Percentiles rank a stretch among this genome's conserved stretches.
Conservation (phyloP, 768 basidiomycete genomes). For the Guyanaporus albipodus region DNA sequence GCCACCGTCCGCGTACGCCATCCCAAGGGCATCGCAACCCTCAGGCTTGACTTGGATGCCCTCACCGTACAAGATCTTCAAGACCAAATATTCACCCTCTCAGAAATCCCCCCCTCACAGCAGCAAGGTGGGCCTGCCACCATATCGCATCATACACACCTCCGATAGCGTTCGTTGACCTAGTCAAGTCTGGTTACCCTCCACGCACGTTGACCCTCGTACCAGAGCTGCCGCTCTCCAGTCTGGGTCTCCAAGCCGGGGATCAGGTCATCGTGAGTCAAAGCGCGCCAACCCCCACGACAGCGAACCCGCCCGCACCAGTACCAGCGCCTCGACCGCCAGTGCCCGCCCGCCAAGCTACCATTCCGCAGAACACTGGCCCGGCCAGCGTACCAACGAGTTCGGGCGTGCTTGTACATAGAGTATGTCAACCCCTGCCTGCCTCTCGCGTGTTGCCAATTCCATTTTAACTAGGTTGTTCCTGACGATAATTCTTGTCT, state of each 20-base stretch:
- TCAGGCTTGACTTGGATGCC: slow-evolving; percentile 61
- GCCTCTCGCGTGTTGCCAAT: slow-evolving; percentile 2
- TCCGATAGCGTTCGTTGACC: slow-evolving; percentile 1
- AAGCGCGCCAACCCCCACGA: slow-evolving; percentile 21
- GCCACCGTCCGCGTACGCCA: slow-evolving; percentile 76
- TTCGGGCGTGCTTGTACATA: slow-evolving; percentile 67
- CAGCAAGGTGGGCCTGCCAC: slow-evolving; percentile 64
- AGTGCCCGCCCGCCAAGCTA: slow-evolving; percentile 13
- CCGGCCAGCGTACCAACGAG: slow-evolving; percentile 60
- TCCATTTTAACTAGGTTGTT: slow-evolving; percentile 51
- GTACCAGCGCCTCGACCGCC: slow-evolving; percentile 12
- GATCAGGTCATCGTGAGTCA: slow-evolving; percentile 84
- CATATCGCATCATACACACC: neutral
- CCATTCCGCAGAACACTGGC: slow-evolving; percentile 26
- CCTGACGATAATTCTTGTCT: slow-evolving; percentile 98
- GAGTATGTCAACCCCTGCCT: slow-evolving; percentile 38
- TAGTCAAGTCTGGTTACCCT: slow-evolving; percentile 85
- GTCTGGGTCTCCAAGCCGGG: slow-evolving; percentile 70
- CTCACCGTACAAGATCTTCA: slow-evolving; percentile 74
- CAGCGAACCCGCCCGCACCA: slow-evolving; percentile 7
- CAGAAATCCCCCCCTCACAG: slow-evolving; percentile 68
- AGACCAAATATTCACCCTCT: slow-evolving; percentile 59
- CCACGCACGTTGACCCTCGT: slow-evolving; percentile 67
- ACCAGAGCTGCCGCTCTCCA: slow-evolving; percentile 69
- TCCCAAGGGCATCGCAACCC: slow-evolving; percentile 76